phyloP scores from a whole-genome alignment of 176 grass and related monocot genomes.

The Sorghum bicolor region DNA sequence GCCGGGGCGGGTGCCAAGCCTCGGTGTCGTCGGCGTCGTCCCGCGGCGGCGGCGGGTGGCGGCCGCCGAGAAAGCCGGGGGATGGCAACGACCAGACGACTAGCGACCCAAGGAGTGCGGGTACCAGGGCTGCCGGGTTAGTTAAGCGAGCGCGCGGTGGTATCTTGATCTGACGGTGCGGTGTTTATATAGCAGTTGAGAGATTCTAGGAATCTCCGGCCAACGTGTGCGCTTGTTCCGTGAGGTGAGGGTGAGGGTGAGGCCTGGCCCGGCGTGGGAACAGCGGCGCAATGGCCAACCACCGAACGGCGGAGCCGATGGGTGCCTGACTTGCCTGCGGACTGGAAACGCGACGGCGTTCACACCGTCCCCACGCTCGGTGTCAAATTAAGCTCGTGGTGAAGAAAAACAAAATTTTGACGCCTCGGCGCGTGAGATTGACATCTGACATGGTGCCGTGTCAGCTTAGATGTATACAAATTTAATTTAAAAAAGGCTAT shows the following conservation, averaged over 20 bases:
- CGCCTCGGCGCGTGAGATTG: not conserved
- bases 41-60: not conserved
- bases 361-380: not conserved
- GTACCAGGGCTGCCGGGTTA: not conserved
- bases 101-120: not conserved
- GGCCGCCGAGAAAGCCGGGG: not conserved
- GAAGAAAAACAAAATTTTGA: not conserved
- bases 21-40: not conserved
- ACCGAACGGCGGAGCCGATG: too few species aligned
- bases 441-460: not conserved
- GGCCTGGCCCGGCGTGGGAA: not conserved
- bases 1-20: not conserved
- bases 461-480: not conserved
- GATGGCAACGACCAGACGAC: not conserved
- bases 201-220: not conserved
- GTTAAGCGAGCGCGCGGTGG: not conserved
- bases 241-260: too few species aligned
- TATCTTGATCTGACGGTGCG: not conserved
- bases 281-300: not conserved
- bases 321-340: too few species aligned
- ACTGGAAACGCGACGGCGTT: not conserved
- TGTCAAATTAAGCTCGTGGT: not conserved
- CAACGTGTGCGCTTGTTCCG: not conserved
- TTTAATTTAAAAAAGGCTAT: not conserved
- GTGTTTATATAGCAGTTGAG: not conserved